Percentiles rank a stretch among this genome's conserved stretches.
Conservation (phyloP, 176 grass and related monocot genomes). For the Typha latifolia region DNA sequence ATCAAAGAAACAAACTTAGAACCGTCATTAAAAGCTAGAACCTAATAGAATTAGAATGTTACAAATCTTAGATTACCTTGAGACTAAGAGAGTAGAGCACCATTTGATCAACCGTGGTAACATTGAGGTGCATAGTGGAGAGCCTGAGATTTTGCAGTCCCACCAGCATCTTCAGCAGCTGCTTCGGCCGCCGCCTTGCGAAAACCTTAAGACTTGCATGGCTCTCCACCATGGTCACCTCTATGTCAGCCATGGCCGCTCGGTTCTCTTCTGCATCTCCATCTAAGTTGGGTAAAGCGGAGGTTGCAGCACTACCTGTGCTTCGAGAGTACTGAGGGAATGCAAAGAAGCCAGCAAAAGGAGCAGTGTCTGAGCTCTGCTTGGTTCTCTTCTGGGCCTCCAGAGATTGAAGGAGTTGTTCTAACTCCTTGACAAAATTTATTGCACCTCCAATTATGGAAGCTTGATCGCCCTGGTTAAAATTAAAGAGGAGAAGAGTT, state of each 20-base stretch:
- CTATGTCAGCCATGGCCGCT: constrained; percentile 50
- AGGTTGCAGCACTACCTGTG: not conserved
- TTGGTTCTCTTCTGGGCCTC: constrained; percentile 32
- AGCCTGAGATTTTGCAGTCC: constrained; percentile 50
- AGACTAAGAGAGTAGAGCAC: constrained; percentile 79
- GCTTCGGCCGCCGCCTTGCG: constrained; percentile 41
- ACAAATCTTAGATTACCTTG: constrained; percentile 35
- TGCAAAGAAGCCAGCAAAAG: constrained; percentile 55
- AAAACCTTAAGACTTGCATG: constrained; percentile 59
- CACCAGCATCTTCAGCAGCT: constrained; percentile 51
- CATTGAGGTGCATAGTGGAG: constrained; percentile 69
- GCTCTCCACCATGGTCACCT: constrained; percentile 77
- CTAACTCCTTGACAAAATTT: constrained; percentile 85
- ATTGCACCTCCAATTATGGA: constrained; percentile 87
- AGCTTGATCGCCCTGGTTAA: constrained; percentile 70
- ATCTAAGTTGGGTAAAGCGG: not conserved
- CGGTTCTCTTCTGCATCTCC: constrained; percentile 29
- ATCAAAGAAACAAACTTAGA: not conserved
- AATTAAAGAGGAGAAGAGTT: not conserved
- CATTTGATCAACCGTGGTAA: constrained; percentile 39
- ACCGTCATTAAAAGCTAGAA: not conserved
- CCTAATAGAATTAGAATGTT: not conserved
- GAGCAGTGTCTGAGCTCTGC: not conserved
- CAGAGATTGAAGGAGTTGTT: constrained; percentile 59
- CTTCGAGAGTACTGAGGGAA: constrained; percentile 59